Evolutionary conservation across 352 stramenopile genomes (phyloP).

Genomic region (Phytophthora lateralis): DNA sequence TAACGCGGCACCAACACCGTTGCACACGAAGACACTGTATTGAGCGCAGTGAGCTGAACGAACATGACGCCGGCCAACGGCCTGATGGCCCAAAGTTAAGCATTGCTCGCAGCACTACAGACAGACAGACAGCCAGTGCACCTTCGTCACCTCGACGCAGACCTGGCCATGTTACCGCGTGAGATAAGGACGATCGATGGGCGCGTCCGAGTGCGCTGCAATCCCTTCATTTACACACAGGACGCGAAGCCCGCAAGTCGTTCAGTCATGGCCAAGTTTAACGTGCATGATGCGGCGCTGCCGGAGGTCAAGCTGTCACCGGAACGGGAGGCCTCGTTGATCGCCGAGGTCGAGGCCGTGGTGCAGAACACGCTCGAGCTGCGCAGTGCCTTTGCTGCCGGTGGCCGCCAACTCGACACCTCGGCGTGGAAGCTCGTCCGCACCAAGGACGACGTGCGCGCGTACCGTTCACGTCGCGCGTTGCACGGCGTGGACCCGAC

Average conservation of each 20-base stretch:
- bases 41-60: neutral
- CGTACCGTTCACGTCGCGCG: constrained; percentile 44
- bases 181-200: constrained; percentile 35
- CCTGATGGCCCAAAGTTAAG: constrained; percentile 3
- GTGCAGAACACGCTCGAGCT: constrained; percentile 45
- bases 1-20: neutral
- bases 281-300: constrained; percentile 39
- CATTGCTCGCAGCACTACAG: constrained; percentile 4
- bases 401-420: constrained; percentile 38
- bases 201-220: constrained; percentile 1
- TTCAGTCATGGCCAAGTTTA: constrained; percentile 45
- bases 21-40: neutral
- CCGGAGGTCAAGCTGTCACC: constrained; percentile 31
- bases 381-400: constrained; percentile 35
- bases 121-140: too few relatives aligned
- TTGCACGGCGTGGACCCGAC: constrained; percentile 30
- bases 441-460: constrained; percentile 41
- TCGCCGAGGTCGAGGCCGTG: constrained; percentile 35
- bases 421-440: constrained; percentile 50
- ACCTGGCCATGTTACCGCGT: constrained; percentile 26
- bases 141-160: constrained; percentile 5
- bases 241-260: constrained; percentile 27
- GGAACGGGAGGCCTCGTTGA: constrained; percentile 28
- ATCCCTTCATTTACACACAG: constrained; percentile 38
- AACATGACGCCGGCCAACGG: neutral